phyloP scores from a whole-genome alignment of 345 rosid genomes.

The Gossypium turneri region DNA sequence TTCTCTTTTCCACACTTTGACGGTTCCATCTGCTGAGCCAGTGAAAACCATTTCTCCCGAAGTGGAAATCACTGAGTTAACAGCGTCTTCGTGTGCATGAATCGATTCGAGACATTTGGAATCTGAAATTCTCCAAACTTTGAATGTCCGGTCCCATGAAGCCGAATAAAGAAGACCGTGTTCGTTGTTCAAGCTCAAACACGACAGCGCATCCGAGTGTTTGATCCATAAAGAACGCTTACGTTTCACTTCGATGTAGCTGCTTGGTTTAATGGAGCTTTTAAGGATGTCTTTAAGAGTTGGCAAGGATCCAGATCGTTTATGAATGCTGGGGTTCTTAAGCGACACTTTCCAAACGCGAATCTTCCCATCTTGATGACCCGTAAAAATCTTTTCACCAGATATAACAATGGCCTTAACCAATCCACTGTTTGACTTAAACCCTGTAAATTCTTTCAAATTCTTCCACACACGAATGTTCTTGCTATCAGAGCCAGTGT shows the following conservation, averaged over 20 bases:
- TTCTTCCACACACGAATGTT: slow-evolving; percentile 97
- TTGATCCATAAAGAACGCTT: slow-evolving; percentile 84
- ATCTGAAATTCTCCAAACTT: slow-evolving; percentile 85
- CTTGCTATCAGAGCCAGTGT: slow-evolving; percentile 95
- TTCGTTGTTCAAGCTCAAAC: slow-evolving; percentile 68
- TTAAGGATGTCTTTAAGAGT: slow-evolving; percentile 82
- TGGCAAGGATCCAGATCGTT: slow-evolving; percentile 74
- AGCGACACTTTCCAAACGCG: slow-evolving; percentile 80
- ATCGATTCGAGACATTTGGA: slow-evolving; percentile 83
- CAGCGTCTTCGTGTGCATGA: slow-evolving; percentile 86
- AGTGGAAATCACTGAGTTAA: slow-evolving; percentile 62
- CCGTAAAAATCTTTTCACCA: slow-evolving; percentile 80
- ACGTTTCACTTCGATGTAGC: slow-evolving; percentile 70
- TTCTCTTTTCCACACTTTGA: slow-evolving; percentile 81
- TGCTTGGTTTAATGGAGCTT: slow-evolving; percentile 81
- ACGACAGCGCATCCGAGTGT: slow-evolving; percentile 87
- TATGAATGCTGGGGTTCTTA: slow-evolving; percentile 61
- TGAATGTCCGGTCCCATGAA: slow-evolving; percentile 89
- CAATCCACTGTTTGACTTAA: slow-evolving; percentile 88
- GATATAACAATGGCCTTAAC: slow-evolving; percentile 84
- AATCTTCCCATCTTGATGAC: slow-evolving; percentile 93
- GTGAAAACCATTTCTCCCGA: slow-evolving; percentile 57
- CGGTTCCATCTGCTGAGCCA: slow-evolving; percentile 93
- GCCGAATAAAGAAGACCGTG: slow-evolving; percentile 73
- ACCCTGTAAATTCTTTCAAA: slow-evolving; percentile 76